phyloP scores from a whole-genome alignment of 371 early-diverging fungal species.

The Haplosporangium sp. region DNA sequence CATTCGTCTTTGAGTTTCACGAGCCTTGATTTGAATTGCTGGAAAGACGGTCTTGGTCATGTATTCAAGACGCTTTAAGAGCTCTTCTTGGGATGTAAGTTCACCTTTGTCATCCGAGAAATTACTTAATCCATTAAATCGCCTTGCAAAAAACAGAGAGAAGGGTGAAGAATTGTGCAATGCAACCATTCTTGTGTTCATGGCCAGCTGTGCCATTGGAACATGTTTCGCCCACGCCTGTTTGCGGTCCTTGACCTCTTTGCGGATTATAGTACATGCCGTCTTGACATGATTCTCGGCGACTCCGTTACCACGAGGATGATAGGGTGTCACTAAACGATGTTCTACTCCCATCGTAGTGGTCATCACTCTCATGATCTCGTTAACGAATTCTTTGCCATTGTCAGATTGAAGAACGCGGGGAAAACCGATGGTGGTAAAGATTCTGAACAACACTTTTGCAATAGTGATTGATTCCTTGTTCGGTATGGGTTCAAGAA shows the following conservation, averaged over 20 bases:
- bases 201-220: conserved; percentile 4
- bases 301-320: conserved; percentile 27
- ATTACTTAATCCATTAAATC: conserved; percentile 1
- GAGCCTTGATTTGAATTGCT: not conserved
- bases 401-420: conserved; percentile 22
- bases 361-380: not conserved
- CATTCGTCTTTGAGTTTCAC: conserved; percentile 10
- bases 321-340: conserved; percentile 23
- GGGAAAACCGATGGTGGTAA: conserved; percentile 28
- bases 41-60: conserved; percentile 17
- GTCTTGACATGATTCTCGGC: conserved; percentile 31
- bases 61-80: conserved; percentile 10
- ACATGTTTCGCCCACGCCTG: conserved; percentile 2
- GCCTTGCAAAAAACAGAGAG: conserved; percentile 16
- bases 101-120: conserved; percentile 11
- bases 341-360: not conserved
- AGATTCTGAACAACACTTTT: conserved; percentile 10
- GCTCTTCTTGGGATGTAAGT: not conserved
- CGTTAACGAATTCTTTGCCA: conserved; percentile 29
- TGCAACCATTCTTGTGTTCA: conserved; percentile 12
- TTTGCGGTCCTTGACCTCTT: not conserved
- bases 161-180: conserved; percentile 18
- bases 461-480: conserved; percentile 11
- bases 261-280: conserved; percentile 7
- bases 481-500: conserved; percentile 13